Evolutionary conservation across 1,284 basidiomycete species (phyloP).

Genomic region (Ganoderma meredithae): DNA sequence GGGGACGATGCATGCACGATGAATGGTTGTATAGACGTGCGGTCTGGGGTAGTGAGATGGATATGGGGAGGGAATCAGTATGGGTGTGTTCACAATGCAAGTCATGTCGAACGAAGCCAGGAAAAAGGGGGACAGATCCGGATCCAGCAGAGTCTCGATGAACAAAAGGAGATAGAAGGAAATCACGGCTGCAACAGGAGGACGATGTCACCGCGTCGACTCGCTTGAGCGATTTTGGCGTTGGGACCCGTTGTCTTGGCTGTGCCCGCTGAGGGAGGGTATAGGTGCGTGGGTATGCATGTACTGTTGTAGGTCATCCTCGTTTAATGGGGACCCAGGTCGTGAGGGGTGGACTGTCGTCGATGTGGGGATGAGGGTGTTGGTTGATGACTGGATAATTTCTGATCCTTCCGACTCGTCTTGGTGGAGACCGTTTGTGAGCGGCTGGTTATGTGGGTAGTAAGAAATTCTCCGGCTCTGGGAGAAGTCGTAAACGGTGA

Average conservation of each 20-base stretch:
- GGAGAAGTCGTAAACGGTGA: constrained; percentile 80
- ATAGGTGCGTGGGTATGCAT: constrained; percentile 30
- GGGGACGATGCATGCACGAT: constrained; percentile 12
- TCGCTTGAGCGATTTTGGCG: constrained; percentile 17
- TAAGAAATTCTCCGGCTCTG: constrained; percentile 73
- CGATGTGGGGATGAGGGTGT: constrained; percentile 51
- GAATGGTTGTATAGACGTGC: not conserved
- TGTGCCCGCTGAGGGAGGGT: constrained; percentile 29
- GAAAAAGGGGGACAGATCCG: constrained; percentile 8
- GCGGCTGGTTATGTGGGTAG: constrained; percentile 80
- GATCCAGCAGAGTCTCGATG: constrained; percentile 18
- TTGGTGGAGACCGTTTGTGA: constrained; percentile 55
- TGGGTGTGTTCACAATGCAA: constrained; percentile 25
- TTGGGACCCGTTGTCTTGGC: not conserved
- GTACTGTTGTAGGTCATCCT: constrained; percentile 28
- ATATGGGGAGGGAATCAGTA: constrained; percentile 5
- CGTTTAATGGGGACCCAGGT: constrained; percentile 57
- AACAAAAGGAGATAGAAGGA: constrained; percentile 18
- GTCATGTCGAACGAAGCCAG: constrained; percentile 18
- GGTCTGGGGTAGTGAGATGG: constrained; percentile 11
- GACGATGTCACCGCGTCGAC: constrained; percentile 14
- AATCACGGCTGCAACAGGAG: not conserved
- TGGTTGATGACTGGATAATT: constrained; percentile 49
- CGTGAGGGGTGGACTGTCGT: constrained; percentile 63
- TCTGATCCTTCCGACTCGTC: constrained; percentile 45